Percentiles rank a stretch among this genome's conserved stretches.
These are phyloP conservation scores for Sisymbrium irio DNA, from an alignment of 345 rosid species.

Conservation along the genomic window DNA sequence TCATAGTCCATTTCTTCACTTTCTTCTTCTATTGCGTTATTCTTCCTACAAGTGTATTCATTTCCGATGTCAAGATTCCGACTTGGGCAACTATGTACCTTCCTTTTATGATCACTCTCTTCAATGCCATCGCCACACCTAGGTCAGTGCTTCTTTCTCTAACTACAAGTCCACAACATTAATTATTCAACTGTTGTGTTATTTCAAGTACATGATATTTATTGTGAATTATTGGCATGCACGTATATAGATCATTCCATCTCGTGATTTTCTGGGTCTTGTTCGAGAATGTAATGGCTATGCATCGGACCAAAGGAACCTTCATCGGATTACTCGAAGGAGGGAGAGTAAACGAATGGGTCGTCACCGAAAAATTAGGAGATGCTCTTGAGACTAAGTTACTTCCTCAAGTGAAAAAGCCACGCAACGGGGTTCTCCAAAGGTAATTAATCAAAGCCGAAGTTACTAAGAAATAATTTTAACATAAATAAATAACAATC, in stretches of 20 bases:
- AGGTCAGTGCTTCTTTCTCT: conserved; percentile 11
- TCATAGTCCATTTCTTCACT: conserved; percentile 35
- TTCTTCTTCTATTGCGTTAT: conserved; percentile 36
- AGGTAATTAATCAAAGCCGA: conserved; percentile 40
- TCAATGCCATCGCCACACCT: conserved; percentile 37
- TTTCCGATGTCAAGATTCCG: conserved; percentile 33
- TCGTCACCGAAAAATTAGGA: conserved; percentile 87
- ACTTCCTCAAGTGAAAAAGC: conserved; percentile 42
- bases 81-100: conserved; percentile 35
- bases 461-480: neutral
- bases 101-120: conserved; percentile 34
- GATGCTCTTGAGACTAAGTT: conserved; percentile 57
- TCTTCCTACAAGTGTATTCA: conserved; percentile 34
- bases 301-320: conserved; percentile 62
- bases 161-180: neutral
- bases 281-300: conserved; percentile 64
- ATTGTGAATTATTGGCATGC: neutral
- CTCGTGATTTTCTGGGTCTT: conserved; percentile 51
- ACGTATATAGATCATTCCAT: conserved; percentile 54
- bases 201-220: neutral
- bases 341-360: conserved; percentile 92
- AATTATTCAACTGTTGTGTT: neutral
- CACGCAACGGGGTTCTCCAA: conserved; percentile 46
- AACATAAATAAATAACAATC: neutral
- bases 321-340: conserved; percentile 77